Percentiles rank a stretch among this genome's conserved stretches.
Conservation (phyloP, 2,329 filamentous ascomycete species). For the Sarocladium strictum region DNA sequence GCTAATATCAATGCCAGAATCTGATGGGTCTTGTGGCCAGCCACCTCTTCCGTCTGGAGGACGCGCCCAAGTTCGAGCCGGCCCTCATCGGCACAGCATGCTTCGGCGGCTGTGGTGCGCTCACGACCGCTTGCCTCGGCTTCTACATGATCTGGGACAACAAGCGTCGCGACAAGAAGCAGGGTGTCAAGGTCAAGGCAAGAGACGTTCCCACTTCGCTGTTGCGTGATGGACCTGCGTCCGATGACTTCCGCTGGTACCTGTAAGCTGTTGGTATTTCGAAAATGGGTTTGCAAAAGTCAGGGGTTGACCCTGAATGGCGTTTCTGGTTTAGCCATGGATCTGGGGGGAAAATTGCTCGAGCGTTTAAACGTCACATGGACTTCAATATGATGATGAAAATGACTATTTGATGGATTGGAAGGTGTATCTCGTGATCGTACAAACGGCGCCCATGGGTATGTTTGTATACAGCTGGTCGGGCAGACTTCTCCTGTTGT, state of each 20-base stretch:
- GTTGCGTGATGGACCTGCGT: conserved; percentile 41
- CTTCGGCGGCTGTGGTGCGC: conserved; percentile 55
- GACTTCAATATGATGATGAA: too few relatives aligned
- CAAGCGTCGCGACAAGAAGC: conserved; percentile 45
- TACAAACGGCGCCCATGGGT: too few relatives aligned
- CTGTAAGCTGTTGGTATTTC: conserved; percentile 19
- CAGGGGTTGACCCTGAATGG: too few relatives aligned
- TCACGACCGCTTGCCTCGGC: conserved; percentile 49
- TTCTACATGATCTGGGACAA: conserved; percentile 55
- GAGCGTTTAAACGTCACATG: too few relatives aligned
- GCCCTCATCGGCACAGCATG: conserved; percentile 60
- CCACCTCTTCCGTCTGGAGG: conserved; percentile 61
- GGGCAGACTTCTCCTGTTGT: too few relatives aligned
- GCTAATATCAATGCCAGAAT: conserved; percentile 11
- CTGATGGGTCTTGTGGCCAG: conserved; percentile 54
- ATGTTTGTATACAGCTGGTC: too few relatives aligned
- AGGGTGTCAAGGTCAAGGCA: conserved; percentile 39
- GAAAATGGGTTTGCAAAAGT: too few relatives aligned
- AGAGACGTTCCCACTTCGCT: conserved; percentile 44
- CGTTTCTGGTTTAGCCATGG: too few relatives aligned
- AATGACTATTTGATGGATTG: too few relatives aligned
- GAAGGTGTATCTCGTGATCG: too few relatives aligned
- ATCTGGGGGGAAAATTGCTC: too few relatives aligned
- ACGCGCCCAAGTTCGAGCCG: conserved; percentile 60
- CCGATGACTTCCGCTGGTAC: conserved; percentile 47